These are phyloP conservation scores for Trichosporon faecale DNA, from an alignment of 1,284 basidiomycete species.

Conservation along the genomic window DNA sequence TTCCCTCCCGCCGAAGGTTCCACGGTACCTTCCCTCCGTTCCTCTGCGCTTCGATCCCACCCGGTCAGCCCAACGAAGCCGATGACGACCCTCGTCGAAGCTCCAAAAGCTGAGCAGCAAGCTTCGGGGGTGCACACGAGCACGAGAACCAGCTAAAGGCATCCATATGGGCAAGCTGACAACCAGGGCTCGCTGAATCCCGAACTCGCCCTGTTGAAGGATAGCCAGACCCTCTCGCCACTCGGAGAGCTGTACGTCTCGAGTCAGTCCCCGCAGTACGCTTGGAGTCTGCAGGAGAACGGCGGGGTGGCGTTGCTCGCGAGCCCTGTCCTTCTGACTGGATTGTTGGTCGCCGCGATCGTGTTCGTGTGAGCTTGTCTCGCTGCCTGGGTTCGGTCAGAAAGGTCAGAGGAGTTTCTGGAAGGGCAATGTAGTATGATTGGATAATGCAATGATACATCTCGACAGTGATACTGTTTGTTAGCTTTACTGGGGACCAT, in stretches of 20 bases:
- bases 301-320: not conserved
- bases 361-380: not conserved
- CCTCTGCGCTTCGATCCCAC: not conserved
- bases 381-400: too few relatives aligned
- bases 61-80: too few relatives aligned
- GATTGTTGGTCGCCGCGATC: not conserved
- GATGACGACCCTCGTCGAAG: too few relatives aligned
- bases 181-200: not conserved
- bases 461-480: not conserved
- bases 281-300: not conserved
- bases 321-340: not conserved
- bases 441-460: not conserved
- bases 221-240: not conserved
- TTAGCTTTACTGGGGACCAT: not conserved
- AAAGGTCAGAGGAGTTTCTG: too few relatives aligned
- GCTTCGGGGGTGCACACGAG: too few relatives aligned
- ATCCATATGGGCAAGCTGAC: not conserved
- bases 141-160: too few relatives aligned
- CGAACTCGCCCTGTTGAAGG: not conserved
- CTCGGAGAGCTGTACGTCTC: constrained; percentile 31
- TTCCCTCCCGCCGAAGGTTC: not conserved
- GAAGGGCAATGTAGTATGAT: too few relatives aligned
- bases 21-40: not conserved
- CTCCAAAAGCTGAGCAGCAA: too few relatives aligned
- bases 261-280: not conserved